Conservation (phyloP, 148 eudicot species). For the Hydrangea macrophylla region DNA sequence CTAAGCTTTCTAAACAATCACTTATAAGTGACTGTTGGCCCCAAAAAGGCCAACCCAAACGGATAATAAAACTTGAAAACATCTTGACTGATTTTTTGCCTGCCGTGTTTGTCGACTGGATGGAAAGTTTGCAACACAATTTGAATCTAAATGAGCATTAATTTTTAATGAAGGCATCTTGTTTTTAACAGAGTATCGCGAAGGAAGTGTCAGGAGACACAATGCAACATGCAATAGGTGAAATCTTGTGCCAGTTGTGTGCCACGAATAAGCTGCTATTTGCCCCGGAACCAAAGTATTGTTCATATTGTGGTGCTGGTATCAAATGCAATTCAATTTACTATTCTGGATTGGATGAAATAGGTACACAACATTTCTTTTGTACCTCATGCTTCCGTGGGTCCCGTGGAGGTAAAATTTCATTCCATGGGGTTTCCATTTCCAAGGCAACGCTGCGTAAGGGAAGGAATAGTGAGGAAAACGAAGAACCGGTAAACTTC, state of each 20-base stretch:
- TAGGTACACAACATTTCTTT: conserved; percentile 42
- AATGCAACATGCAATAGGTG: conserved; percentile 22
- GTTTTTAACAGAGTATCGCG: conserved; percentile 20
- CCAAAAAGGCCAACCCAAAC: too few relatives aligned
- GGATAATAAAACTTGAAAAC: too few relatives aligned
- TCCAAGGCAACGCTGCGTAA: conserved; percentile 47
- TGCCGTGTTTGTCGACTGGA: too few relatives aligned
- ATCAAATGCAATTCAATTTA: conserved; percentile 49
- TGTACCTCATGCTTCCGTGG: conserved; percentile 56
- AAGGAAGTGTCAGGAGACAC: conserved; percentile 37
- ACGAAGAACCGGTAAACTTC: conserved; percentile 62
- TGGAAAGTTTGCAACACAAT: too few relatives aligned
- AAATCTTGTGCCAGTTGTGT: conserved; percentile 72
- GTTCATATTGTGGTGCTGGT: conserved; percentile 55
- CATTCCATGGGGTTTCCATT: conserved; percentile 40
- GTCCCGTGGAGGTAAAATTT: conserved; percentile 41
- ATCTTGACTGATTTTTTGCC: too few relatives aligned
- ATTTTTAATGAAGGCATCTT: neutral
- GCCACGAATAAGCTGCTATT: conserved; percentile 44
- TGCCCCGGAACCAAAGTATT: conserved; percentile 62
- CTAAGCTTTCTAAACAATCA: too few relatives aligned
- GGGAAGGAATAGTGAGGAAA: conserved; percentile 49
- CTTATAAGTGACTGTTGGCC: too few relatives aligned
- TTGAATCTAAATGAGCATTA: neutral
- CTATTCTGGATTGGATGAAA: conserved; percentile 44